Conservation (phyloP, 2,329 filamentous ascomycete genomes). For the Aspergillus candidus region DNA sequence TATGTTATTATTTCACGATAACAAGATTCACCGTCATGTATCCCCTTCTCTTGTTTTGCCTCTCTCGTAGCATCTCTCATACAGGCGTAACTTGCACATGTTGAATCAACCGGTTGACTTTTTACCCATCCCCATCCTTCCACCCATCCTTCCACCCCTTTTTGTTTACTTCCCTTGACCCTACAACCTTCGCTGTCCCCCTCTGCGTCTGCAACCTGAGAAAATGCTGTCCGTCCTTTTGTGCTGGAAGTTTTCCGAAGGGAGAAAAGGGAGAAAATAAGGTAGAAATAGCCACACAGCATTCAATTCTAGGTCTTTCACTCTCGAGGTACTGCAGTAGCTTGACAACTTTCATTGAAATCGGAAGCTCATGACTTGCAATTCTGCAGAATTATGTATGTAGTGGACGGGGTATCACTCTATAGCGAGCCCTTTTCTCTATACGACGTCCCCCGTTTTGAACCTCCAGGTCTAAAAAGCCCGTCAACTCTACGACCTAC, state of each 20-base stretch:
- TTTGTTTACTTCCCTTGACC: conserved; percentile 6
- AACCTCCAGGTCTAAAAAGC: no score
- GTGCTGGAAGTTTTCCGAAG: neutral
- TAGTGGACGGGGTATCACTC: no score
- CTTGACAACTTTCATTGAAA: no score
- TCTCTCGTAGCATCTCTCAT: conserved; percentile 34
- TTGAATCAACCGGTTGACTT: conserved; percentile 26
- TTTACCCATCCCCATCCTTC: conserved; percentile 9
- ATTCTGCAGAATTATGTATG: no score
- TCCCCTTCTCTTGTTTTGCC: conserved; percentile 23
- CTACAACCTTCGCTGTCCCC: conserved; percentile 2
- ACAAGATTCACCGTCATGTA: conserved; percentile 47
- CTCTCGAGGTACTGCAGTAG: no score
- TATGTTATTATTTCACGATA: conserved; percentile 33
- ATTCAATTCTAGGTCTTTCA: no score
- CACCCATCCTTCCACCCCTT: conserved; percentile 5
- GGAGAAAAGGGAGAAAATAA: no score
- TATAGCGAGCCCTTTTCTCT: no score
- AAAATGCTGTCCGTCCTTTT: neutral
- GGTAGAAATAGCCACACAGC: no score
- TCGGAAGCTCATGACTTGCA: no score
- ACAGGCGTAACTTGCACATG: conserved; percentile 32
- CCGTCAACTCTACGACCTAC: no score
- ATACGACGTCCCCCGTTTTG: no score
- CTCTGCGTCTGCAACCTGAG: neutral